A percentile compares a stretch with the other conserved stretches of the same genome.
phyloP scores from a whole-genome alignment of 108 stramenopile genomes.

The Cyclotella sp. region DNA sequence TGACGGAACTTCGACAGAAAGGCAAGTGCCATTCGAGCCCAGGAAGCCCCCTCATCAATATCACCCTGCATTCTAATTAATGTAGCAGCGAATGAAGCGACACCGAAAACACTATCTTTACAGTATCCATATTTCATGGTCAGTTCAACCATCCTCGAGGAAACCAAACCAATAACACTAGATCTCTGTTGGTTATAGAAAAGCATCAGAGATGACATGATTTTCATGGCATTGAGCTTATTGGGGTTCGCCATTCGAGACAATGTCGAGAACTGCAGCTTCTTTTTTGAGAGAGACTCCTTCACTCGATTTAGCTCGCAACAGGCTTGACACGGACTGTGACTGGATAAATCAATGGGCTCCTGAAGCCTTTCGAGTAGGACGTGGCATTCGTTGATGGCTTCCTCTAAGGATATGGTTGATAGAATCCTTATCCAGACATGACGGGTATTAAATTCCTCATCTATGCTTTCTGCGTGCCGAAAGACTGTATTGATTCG shows the following conservation, averaged over 20 bases:
- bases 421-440: constrained; percentile 22
- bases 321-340: constrained; percentile 2
- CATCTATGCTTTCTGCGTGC: constrained; percentile 17
- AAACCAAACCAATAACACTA: constrained; percentile 23
- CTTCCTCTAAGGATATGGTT: constrained; percentile 6
- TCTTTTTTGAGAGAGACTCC: constrained; percentile 4
- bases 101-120: constrained; percentile 24
- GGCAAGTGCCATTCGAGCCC: constrained; percentile 33
- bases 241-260: constrained; percentile 13
- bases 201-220: constrained; percentile 18
- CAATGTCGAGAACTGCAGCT: constrained; percentile 9
- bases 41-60: constrained; percentile 32
- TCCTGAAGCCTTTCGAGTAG: constrained; percentile 28
- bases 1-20: constrained; percentile 1
- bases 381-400: constrained; percentile 18
- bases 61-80: constrained; percentile 23
- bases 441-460: constrained; percentile 29
- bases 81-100: constrained; percentile 15
- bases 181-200: constrained; percentile 7
- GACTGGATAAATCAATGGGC: constrained; percentile 28
- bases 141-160: constrained; percentile 38
- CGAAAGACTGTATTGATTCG: constrained; percentile 28
- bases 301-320: constrained; percentile 19
- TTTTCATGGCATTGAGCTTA: constrained; percentile 29
- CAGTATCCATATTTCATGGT: constrained; percentile 33